Evolutionary conservation across 2,329 filamentous ascomycete species (phyloP).

Genomic region (Fusarium euwallaceae): DNA sequence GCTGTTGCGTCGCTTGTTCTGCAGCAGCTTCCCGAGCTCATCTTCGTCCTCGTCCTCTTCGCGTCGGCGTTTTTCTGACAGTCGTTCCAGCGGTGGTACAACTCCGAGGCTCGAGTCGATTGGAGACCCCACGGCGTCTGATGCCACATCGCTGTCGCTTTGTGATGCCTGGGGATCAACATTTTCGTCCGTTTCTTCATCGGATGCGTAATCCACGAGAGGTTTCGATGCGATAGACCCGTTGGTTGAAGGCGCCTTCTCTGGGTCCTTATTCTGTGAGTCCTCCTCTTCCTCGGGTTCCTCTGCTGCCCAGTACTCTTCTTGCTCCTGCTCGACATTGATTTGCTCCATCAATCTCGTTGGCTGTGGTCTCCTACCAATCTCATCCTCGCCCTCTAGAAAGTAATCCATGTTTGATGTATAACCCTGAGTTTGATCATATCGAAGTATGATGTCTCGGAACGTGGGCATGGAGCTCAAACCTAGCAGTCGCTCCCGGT

Average conservation of each 20-base stretch:
- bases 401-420: constrained; percentile 77
- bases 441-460: constrained; percentile 78
- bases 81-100: constrained; percentile 77
- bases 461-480: constrained; percentile 92
- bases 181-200: constrained; percentile 76
- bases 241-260: constrained; percentile 63
- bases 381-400: constrained; percentile 76
- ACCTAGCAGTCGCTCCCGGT: constrained; percentile 79
- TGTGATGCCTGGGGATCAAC: constrained; percentile 68
- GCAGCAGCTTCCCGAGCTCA: constrained; percentile 85
- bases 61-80: constrained; percentile 89
- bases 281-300: constrained; percentile 86
- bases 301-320: constrained; percentile 93
- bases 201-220: constrained; percentile 92
- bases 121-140: constrained; percentile 51
- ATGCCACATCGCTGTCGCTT: constrained; percentile 49
- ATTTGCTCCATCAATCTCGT: constrained; percentile 80
- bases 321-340: constrained; percentile 81
- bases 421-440: constrained; percentile 82
- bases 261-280: constrained; percentile 52
- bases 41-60: constrained; percentile 94
- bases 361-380: constrained; percentile 57
- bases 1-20: constrained; percentile 73
- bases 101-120: constrained; percentile 38
- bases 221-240: constrained; percentile 76